These are phyloP conservation scores for Colletotrichum sp. DNA, from an alignment of 2,329 filamentous ascomycete species.

Conservation along the genomic window DNA sequence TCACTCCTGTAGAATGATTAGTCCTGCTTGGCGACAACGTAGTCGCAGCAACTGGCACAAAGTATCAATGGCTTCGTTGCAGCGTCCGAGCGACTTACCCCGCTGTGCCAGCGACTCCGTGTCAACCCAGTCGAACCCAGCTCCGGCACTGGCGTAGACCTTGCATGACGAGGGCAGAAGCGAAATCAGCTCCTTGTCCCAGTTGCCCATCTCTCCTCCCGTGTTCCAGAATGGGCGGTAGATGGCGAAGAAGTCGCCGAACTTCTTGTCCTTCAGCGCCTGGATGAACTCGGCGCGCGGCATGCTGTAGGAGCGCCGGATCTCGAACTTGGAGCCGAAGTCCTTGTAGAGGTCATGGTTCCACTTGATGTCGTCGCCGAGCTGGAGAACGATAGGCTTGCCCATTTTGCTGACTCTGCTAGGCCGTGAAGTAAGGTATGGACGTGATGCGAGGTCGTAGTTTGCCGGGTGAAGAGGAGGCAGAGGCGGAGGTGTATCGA, in stretches of 20 bases:
- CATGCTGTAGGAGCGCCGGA: constrained; percentile 18
- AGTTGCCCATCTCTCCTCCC: constrained; percentile 19
- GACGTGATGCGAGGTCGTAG: neutral
- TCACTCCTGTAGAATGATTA: neutral
- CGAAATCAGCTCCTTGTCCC: constrained; percentile 16
- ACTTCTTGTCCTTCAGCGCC: constrained; percentile 10
- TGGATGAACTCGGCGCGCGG: constrained; percentile 17
- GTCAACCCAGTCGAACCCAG: constrained; percentile 18
- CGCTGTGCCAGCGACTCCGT: constrained; percentile 9
- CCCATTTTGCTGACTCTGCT: neutral
- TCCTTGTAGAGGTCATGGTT: constrained; percentile 20
- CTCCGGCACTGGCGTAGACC: constrained; percentile 13
- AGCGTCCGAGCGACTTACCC: neutral
- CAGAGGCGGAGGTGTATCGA: neutral
- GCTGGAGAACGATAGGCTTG: constrained; percentile 18
- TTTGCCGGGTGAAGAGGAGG: neutral
- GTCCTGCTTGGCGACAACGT: neutral
- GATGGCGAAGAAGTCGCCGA: constrained; percentile 19
- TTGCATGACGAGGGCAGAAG: constrained; percentile 16
- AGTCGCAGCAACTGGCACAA: neutral
- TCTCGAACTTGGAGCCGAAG: constrained; percentile 12
- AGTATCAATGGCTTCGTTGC: neutral
- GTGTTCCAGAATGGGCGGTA: constrained; percentile 21
- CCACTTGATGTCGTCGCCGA: constrained; percentile 20
- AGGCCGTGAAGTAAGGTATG: too few relatives aligned